phyloP scores from a whole-genome alignment of 2,329 filamentous ascomycete genomes.

The Talaromyces sp. region DNA sequence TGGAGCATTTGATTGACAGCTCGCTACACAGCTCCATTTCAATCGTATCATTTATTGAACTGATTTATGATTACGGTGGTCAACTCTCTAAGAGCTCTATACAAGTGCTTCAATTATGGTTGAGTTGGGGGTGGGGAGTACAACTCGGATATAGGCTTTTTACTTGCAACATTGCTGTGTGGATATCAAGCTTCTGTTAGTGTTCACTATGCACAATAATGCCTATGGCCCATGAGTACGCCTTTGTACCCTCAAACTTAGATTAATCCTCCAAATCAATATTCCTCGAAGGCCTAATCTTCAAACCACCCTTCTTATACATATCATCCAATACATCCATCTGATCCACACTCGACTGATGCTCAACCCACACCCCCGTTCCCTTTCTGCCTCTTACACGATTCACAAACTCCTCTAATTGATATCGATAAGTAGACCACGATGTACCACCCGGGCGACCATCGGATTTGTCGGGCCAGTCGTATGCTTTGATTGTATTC shows the following conservation, averaged over 20 bases:
- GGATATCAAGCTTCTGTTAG: not conserved
- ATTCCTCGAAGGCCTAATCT: slow-evolving; percentile 17
- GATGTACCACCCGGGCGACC: slow-evolving; percentile 29
- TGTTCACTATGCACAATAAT: not conserved
- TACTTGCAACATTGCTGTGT: too few relatives aligned
- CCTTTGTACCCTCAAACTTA: not conserved
- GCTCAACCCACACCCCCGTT: slow-evolving; percentile 41
- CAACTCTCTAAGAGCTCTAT: too few relatives aligned
- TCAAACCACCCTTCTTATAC: slow-evolving; percentile 43
- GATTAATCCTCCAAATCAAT: slow-evolving; percentile 3
- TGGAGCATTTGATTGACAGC: too few relatives aligned
- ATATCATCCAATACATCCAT: slow-evolving; percentile 49
- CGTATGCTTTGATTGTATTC: slow-evolving; percentile 23
- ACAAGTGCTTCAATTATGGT: too few relatives aligned
- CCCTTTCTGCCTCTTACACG: slow-evolving; percentile 21
- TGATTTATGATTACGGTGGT: too few relatives aligned
- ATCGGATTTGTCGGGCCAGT: slow-evolving; percentile 19
- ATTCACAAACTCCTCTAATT: slow-evolving; percentile 49
- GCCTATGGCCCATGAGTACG: not conserved
- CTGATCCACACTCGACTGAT: slow-evolving; percentile 45
- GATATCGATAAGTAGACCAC: slow-evolving; percentile 48
- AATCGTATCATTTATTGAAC: too few relatives aligned
- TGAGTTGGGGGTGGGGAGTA: too few relatives aligned
- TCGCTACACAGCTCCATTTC: too few relatives aligned
- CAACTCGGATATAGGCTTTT: too few relatives aligned